Percentiles rank a stretch among this genome's conserved stretches.
Evolutionary conservation across 495 filamentous ascomycete genomes (phyloP).

Genomic region (Neurospora sp.): DNA sequence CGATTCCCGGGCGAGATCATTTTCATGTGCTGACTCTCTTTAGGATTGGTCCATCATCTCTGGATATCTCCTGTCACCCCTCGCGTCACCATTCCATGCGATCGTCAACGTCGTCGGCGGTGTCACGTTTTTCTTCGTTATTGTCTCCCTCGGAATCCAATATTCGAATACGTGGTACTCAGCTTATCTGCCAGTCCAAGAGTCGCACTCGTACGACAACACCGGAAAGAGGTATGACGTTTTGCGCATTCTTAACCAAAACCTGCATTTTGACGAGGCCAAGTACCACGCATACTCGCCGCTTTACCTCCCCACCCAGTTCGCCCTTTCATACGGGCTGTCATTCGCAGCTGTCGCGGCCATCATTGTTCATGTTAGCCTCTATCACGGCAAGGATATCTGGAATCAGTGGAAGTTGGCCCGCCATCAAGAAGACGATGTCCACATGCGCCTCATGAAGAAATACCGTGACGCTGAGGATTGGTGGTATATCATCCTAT

Average conservation of each 20-base stretch:
- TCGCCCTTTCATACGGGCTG: conserved; percentile 53
- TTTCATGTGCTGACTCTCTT: neutral
- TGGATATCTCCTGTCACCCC: conserved; percentile 53
- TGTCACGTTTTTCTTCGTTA: conserved; percentile 42
- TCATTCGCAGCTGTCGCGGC: conserved; percentile 59
- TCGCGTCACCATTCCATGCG: conserved; percentile 61
- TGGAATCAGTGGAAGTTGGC: conserved; percentile 40
- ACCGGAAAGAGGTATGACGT: conserved; percentile 48
- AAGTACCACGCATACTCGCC: conserved; percentile 51
- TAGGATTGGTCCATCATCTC: conserved; percentile 56
- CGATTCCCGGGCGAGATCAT: neutral
- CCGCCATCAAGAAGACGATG: conserved; percentile 51
- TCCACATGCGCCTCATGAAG: conserved; percentile 54
- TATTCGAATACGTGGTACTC: conserved; percentile 58
- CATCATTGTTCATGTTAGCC: conserved; percentile 49
- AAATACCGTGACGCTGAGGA: conserved; percentile 46
- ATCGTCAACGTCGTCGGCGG: conserved; percentile 49
- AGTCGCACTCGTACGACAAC: conserved; percentile 50
- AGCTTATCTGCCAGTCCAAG: conserved; percentile 45
- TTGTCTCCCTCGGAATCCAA: conserved; percentile 45
- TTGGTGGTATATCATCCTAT: conserved; percentile 44
- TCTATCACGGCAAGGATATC: conserved; percentile 56
- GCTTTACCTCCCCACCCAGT: conserved; percentile 51
- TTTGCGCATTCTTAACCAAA: conserved; percentile 35
- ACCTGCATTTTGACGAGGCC: conserved; percentile 39